These are phyloP conservation scores for Dissophora globulifera DNA, from an alignment of 192 early-diverging fungal genomes.

Conservation along the genomic window DNA sequence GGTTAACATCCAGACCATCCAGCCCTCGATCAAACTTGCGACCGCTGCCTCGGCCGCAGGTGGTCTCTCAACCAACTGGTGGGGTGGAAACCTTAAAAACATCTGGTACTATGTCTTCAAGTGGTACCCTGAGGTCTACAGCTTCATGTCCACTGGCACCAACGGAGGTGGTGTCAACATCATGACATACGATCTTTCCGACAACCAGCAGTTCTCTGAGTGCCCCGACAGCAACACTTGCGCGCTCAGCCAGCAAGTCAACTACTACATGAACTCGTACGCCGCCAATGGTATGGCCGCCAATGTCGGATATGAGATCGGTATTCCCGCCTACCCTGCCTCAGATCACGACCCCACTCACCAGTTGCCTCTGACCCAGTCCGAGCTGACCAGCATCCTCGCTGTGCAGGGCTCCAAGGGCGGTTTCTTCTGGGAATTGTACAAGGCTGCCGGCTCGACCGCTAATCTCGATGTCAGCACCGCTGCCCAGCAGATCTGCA, in stretches of 20 bases:
- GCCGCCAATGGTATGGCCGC: constrained; percentile 39
- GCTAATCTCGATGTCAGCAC: constrained; percentile 34
- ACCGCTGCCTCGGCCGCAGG: constrained; percentile 51
- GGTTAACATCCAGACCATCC: constrained; percentile 43
- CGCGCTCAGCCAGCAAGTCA: constrained; percentile 39
- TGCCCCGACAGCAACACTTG: constrained; percentile 44
- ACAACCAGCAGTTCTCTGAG: constrained; percentile 43
- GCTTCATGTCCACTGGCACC: constrained; percentile 22
- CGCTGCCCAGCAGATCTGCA: constrained; percentile 48
- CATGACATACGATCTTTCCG: constrained; percentile 53
- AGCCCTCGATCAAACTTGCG: constrained; percentile 18
- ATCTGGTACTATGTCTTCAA: constrained; percentile 44
- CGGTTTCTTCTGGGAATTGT: constrained; percentile 55
- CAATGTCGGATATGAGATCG: constrained; percentile 52
- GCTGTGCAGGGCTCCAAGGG: constrained; percentile 45
- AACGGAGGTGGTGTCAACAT: constrained; percentile 49
- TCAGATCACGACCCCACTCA: constrained; percentile 44
- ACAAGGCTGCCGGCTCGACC: constrained; percentile 38
- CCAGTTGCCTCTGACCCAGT: constrained; percentile 44
- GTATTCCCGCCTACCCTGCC: constrained; percentile 51
- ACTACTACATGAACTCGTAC: constrained; percentile 53
- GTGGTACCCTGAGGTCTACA: constrained; percentile 52
- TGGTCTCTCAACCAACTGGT: constrained; percentile 51
- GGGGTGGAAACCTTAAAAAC: constrained; percentile 54
- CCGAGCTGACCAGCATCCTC: constrained; percentile 43